Evolutionary conservation across 192 early-diverging fungal genomes (phyloP).

Genomic region (Jimgerdemannia flammicorona): DNA sequence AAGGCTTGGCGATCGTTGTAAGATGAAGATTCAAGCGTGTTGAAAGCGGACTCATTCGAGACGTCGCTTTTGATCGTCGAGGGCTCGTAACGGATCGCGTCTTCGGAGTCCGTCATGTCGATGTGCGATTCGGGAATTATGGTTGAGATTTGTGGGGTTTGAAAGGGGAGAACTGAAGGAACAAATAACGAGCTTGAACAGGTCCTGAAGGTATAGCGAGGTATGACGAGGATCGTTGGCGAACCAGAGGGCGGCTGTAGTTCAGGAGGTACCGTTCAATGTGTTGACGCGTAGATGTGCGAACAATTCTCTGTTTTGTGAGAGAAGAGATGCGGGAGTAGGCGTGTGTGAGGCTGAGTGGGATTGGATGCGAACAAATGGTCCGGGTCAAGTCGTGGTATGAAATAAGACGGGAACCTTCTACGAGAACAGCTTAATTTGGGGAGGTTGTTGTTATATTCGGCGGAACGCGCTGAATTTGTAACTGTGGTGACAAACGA

Average conservation of each 20-base stretch:
- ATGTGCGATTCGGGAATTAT: constrained; percentile 14
- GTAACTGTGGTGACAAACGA: too few relatives aligned
- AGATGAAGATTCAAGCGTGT: neutral
- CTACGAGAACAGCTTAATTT: too few relatives aligned
- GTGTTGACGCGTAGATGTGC: neutral
- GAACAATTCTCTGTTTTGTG: constrained; percentile 2
- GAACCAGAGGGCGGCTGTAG: neutral
- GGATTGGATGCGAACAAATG: too few relatives aligned
- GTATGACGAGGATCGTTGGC: neutral
- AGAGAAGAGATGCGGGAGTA: neutral
- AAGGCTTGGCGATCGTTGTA: neutral
- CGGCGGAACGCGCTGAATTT: too few relatives aligned
- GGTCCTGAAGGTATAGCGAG: neutral
- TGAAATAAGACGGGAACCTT: too few relatives aligned
- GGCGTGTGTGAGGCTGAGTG: neutral
- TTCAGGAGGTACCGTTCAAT: neutral
- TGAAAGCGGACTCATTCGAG: neutral
- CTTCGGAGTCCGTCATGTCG: constrained; percentile 5
- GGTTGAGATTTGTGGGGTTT: neutral
- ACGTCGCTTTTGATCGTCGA: constrained; percentile 4
- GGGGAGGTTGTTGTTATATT: too few relatives aligned
- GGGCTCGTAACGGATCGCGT: neutral
- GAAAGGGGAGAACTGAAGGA: neutral
- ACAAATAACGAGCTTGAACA: neutral
- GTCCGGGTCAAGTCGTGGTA: too few relatives aligned